These are phyloP conservation scores for Stylosanthes scabra DNA, from an alignment of 331 rosid genomes.

Conservation along the genomic window DNA sequence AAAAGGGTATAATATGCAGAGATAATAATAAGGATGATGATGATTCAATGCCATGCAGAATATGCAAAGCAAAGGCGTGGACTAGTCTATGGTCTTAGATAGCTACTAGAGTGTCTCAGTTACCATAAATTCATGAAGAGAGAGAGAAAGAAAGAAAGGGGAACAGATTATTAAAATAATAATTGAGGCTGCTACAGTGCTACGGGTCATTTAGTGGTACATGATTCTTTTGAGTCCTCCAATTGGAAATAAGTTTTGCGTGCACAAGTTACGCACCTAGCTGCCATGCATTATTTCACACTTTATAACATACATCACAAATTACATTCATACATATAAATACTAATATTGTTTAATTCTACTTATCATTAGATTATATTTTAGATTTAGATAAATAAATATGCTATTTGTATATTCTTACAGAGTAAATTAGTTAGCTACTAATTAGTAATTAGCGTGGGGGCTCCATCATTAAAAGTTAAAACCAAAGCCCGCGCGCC, in stretches of 20 bases:
- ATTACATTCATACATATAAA: too few relatives aligned
- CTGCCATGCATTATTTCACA: constrained; percentile 23
- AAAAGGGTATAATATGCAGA: too few relatives aligned
- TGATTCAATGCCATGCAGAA: constrained; percentile 36
- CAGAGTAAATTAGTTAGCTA: too few relatives aligned
- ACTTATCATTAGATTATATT: not conserved
- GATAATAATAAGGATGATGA: constrained; percentile 5
- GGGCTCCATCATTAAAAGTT: constrained; percentile 12
- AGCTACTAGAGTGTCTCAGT: not conserved
- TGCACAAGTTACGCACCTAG: not conserved
- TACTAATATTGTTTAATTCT: too few relatives aligned
- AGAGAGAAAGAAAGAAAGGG: not conserved
- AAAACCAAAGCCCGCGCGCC: not conserved
- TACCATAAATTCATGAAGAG: not conserved
- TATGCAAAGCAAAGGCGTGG: not conserved
- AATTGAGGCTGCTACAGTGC: constrained; percentile 45
- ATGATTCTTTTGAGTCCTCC: constrained; percentile 12
- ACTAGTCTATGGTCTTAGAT: not conserved
- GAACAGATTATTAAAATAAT: not conserved
- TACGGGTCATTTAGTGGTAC: not conserved
- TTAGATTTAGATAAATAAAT: too few relatives aligned
- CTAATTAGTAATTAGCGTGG: constrained; percentile 17
- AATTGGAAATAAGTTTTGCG: not conserved
- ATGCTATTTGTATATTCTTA: too few relatives aligned
- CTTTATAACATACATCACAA: too few relatives aligned